phyloP scores from a whole-genome alignment of 768 basidiomycete species.

The Phanerodontia chrysosporium region DNA sequence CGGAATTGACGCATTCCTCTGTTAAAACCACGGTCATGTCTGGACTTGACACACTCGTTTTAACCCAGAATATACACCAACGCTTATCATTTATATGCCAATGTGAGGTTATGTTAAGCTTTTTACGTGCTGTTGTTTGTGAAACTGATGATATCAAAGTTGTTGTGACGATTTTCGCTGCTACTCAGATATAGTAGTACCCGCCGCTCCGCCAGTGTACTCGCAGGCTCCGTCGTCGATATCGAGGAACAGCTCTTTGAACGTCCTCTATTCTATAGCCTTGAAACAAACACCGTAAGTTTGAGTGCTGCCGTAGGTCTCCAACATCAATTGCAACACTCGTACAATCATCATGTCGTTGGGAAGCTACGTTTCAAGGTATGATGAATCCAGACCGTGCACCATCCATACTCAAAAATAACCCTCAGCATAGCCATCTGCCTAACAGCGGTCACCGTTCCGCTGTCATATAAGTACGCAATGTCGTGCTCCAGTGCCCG shows the following conservation, averaged over 20 bases:
- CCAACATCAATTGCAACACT: not conserved
- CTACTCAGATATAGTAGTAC: too few relatives aligned
- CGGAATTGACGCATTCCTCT: too few relatives aligned
- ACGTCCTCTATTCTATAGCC: too few relatives aligned
- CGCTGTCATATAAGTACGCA: not conserved
- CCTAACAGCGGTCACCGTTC: not conserved
- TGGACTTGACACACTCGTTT: too few relatives aligned
- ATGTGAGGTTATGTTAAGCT: too few relatives aligned
- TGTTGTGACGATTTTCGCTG: too few relatives aligned
- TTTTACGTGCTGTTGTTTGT: too few relatives aligned
- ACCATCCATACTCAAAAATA: not conserved
- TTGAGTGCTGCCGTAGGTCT: not conserved
- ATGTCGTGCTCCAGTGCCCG: not conserved
- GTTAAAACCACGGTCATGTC: not conserved
- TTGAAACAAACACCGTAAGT: conserved; percentile 5
- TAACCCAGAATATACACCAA: too few relatives aligned
- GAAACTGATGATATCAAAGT: too few relatives aligned
- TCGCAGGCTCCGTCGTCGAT: not conserved
- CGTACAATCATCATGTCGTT: not conserved
- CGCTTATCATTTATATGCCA: too few relatives aligned
- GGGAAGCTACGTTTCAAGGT: not conserved
- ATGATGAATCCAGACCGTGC: not conserved
- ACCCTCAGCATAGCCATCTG: not conserved
- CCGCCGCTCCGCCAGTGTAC: too few relatives aligned
- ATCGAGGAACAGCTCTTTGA: not conserved